Evolutionary conservation across 2,329 filamentous ascomycete species (phyloP), one percentile per base, ranked within the genome.

Genomic region (Tolypocladium pustulatum): DNA sequence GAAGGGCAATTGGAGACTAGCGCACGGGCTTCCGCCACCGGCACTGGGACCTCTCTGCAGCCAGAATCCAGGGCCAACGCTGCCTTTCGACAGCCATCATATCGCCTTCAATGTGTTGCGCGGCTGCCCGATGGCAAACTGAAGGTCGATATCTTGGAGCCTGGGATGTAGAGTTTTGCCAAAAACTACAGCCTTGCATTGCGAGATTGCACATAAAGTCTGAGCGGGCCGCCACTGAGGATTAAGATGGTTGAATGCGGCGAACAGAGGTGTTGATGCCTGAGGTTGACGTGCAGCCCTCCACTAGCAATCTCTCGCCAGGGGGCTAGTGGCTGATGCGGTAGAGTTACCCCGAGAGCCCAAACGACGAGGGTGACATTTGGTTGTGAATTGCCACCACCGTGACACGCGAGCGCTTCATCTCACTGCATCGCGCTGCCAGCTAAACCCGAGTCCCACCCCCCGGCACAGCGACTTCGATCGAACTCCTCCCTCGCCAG

Each of bases 241-340:
- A 30, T 20, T 15, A 30, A 20, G 20, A 22, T 34, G 30, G 17
- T 53, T 13, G 10, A 13, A 12, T n/a, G 20, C 37, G n/a, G 53
- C 54, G 27, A 49, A 15, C 27, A 12, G n/a, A 38, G 8, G 27
- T n/a, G 38, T 61, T 61, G 58, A 53, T 61, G 60, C 60, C 60
- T 61, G 54, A 61, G 60, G 60, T 54, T 55, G 15, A 43, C 32
- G 4, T 25, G 3, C n/a, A 3, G 41, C 22, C 41, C 3, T 13
- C 41, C 41, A 25, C 41, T 32, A 7, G 20, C 36, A 56, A 36
- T 25, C 51, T 20, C 25, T n/a, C 30, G 15, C 34, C 37, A 55
- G 54, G 38, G 36, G 53, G 53, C 34, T 36, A 32, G 56, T 34
- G 54, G 38, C 43, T 57, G 32, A 34, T 57, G 36, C 22, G 30